Conservation (phyloP, 2,329 filamentous ascomycete species). For the Aquanectria penicillioides region DNA sequence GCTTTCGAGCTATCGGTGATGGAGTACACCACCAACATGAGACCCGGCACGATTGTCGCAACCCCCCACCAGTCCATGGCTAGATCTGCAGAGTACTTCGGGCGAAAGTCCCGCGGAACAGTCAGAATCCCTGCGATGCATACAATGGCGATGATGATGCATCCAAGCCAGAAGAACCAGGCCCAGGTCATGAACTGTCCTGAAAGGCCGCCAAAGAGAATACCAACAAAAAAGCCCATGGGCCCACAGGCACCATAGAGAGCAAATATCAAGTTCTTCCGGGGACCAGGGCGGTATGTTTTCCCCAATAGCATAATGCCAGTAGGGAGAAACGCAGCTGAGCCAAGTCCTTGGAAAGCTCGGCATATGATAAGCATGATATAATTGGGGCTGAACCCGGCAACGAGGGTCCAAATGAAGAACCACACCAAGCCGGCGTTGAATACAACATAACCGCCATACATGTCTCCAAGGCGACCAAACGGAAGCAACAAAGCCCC, state of each 20-base stretch:
- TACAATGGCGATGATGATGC: background rate
- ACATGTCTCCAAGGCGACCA: constrained; percentile 69
- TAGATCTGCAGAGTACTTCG: background rate
- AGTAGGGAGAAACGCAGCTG: constrained; percentile 75
- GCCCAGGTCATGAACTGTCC: background rate
- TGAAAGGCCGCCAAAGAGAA: constrained; percentile 6
- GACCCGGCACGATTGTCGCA: constrained; percentile 2
- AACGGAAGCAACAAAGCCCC: constrained; percentile 68
- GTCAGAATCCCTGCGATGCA: background rate
- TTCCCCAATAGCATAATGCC: constrained; percentile 74
- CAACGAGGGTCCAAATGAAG: constrained; percentile 71
- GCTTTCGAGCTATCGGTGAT: constrained; percentile 7
- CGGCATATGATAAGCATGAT: constrained; percentile 77
- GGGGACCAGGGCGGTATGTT: constrained; percentile 73
- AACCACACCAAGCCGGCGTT: constrained; percentile 70
- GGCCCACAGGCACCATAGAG: constrained; percentile 66
- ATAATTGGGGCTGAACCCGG: constrained; percentile 73
- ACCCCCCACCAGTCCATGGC: constrained; percentile 13
- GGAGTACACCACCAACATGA: constrained; percentile 10
- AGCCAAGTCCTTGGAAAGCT: constrained; percentile 77
- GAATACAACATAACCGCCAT: constrained; percentile 69
- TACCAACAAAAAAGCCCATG: constrained; percentile 68
- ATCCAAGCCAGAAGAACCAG: constrained; percentile 18
- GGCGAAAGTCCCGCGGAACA: background rate
- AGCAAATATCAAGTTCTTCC: constrained; percentile 73